Evolutionary conservation across 1,284 basidiomycete species (phyloP).

Genomic region (Puccinia novopanici): DNA sequence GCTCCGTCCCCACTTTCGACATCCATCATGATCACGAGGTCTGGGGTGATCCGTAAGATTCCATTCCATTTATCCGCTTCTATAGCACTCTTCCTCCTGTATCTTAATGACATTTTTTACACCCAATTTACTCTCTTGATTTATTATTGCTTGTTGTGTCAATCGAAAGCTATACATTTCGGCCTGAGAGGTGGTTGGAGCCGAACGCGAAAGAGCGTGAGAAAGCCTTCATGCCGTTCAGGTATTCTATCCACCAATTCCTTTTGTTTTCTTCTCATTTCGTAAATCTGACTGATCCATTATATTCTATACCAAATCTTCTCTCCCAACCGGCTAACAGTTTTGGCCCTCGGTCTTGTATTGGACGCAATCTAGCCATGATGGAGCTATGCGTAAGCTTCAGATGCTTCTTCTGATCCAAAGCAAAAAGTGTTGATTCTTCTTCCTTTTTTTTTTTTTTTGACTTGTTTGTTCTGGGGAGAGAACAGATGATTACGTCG

Average conservation of each 20-base stretch:
- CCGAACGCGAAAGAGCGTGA: slow-evolving; percentile 33
- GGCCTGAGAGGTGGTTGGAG: slow-evolving; percentile 42
- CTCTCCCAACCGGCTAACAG: neutral
- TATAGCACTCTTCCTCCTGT: neutral
- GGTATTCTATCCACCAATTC: neutral
- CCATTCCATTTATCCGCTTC: too few relatives aligned
- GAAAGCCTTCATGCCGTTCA: slow-evolving; percentile 38
- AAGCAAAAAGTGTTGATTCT: too few relatives aligned
- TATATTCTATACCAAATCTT: neutral
- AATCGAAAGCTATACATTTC: slow-evolving; percentile 10
- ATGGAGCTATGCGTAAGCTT: slow-evolving; percentile 26
- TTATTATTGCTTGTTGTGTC: neutral
- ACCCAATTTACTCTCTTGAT: too few relatives aligned
- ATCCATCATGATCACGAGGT: slow-evolving; percentile 71
- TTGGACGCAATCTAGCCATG: slow-evolving; percentile 44
- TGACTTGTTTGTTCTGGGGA: neutral
- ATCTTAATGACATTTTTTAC: neutral
- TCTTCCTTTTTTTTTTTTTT: neutral
- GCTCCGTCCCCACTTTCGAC: slow-evolving; percentile 66
- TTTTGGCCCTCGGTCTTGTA: slow-evolving; percentile 41
- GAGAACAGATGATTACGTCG: slow-evolving; percentile 31
- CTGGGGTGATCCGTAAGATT: slow-evolving; percentile 67
- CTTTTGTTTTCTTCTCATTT: neutral
- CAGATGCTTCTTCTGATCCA: too few relatives aligned
- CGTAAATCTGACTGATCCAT: neutral